Evolutionary conservation across 139 green algal genomes (phyloP).

Genomic region (Pleodorina starrii): DNA sequence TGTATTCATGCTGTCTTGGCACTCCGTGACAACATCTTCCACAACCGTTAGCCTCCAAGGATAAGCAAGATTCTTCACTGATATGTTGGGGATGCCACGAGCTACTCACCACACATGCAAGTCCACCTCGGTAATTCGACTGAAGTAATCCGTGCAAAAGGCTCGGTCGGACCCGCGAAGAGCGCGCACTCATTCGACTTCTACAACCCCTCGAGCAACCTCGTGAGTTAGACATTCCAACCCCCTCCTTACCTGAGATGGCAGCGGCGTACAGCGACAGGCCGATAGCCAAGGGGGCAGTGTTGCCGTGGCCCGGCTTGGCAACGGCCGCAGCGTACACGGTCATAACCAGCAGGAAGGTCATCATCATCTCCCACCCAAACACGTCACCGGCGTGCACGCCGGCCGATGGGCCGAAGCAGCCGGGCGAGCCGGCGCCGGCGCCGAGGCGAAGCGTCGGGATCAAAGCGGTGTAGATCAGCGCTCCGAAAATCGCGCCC

Average conservation of each 20-base stretch:
- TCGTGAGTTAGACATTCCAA: no score
- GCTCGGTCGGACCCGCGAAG: no score
- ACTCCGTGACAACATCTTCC: no score
- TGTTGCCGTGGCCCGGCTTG: slow-evolving; percentile 77
- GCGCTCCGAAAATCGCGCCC: slow-evolving; percentile 75
- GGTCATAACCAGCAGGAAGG: slow-evolving; percentile 71
- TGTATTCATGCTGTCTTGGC: no score
- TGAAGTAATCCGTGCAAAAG: no score
- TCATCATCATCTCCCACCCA: slow-evolving; percentile 81
- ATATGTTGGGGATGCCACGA: no score
- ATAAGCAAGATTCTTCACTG: no score
- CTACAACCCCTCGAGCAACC: no score
- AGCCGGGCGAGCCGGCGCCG: slow-evolving; percentile 61
- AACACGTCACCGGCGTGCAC: slow-evolving; percentile 69
- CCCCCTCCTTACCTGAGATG: slow-evolving; percentile 74
- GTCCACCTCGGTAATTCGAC: no score
- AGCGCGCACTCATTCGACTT: no score
- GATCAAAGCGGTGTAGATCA: slow-evolving; percentile 73
- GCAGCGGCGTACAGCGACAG: slow-evolving; percentile 83
- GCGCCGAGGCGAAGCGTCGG: slow-evolving; percentile 60
- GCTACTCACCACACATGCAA: no score
- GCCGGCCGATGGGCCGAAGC: slow-evolving; percentile 58
- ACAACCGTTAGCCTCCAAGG: no score
- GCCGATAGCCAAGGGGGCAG: slow-evolving; percentile 74
- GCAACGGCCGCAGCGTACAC: slow-evolving; percentile 79